A percentile compares a stretch with the other conserved stretches of the same genome.
Conservation (phyloP, 2,329 filamentous ascomycete species). For the Neocatenulostroma microsporum region DNA sequence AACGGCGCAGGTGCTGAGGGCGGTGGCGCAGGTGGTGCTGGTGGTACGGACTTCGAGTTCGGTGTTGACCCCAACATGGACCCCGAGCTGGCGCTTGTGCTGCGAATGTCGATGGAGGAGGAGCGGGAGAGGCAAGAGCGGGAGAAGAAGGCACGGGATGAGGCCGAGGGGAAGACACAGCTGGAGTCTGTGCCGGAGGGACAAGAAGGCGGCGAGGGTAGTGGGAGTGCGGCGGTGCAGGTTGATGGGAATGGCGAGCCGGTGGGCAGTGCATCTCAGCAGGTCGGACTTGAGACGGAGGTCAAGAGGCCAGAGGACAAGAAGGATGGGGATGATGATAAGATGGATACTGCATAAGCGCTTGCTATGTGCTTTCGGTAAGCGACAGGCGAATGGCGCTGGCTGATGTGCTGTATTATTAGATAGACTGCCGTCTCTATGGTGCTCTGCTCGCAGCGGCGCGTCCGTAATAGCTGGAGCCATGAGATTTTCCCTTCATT, state of each 20-base stretch:
- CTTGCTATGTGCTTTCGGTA: not conserved
- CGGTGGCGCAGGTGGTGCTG: constrained; percentile 39
- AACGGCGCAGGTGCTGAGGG: constrained; percentile 38
- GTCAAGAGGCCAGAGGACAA: constrained; percentile 20
- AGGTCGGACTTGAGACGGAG: constrained; percentile 14
- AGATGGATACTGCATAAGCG: constrained; percentile 27
- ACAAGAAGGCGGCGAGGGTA: constrained; percentile 51
- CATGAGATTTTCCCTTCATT: too few species aligned
- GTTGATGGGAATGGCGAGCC: constrained; percentile 22
- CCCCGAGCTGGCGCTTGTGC: constrained; percentile 84
- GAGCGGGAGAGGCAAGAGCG: constrained; percentile 91
- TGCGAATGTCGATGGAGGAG: constrained; percentile 97
- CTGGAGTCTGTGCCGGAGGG: constrained; percentile 71
- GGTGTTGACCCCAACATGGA: constrained; percentile 87
- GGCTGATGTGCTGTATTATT: constrained; percentile 4
- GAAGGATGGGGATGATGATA: constrained; percentile 20
- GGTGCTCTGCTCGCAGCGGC: too few species aligned
- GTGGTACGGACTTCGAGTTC: constrained; percentile 64
- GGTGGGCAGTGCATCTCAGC: constrained; percentile 12
- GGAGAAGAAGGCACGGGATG: constrained; percentile 62
- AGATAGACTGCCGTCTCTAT: too few species aligned
- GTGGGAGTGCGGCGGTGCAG: constrained; percentile 41
- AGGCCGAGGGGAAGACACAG: constrained; percentile 62
- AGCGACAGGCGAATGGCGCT: not conserved
- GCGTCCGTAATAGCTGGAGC: too few species aligned